These are phyloP conservation scores for Tillandsia fasciculata DNA, from an alignment of 176 grass and related monocot species.

Conservation along the genomic window DNA sequence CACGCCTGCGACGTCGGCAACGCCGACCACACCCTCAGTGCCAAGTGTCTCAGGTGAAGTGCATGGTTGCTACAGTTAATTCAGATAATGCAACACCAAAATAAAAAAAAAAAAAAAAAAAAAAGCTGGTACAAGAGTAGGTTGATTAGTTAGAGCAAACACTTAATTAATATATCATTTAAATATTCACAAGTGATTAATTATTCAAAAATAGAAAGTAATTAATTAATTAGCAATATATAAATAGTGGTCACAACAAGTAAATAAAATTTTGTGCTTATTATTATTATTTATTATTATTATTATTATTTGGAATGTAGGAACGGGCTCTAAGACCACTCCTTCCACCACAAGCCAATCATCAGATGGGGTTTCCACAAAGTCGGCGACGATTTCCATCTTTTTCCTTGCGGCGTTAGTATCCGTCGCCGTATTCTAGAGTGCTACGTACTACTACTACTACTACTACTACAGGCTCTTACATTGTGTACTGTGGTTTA, in stretches of 20 bases:
- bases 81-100: not conserved
- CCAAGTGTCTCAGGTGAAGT: constrained; percentile 15
- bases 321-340: constrained; percentile 32
- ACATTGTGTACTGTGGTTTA: too few species aligned
- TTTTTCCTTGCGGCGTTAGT: constrained; percentile 23
- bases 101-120: not conserved
- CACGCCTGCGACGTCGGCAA: constrained; percentile 10
- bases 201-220: too few species aligned
- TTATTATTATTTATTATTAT: too few species aligned
- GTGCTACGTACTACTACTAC: too few species aligned
- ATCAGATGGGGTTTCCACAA: constrained; percentile 5
- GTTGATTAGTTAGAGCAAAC: too few species aligned
- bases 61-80: not conserved
- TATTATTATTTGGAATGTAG: constrained; percentile 12
- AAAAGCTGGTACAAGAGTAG: not conserved
- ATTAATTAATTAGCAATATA: too few species aligned
- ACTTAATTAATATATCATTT: too few species aligned
- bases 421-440: constrained; percentile 14
- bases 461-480: too few species aligned
- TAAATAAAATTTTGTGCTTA: not conserved
- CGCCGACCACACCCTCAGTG: constrained; percentile 15
- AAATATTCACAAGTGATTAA: too few species aligned
- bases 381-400: not conserved
- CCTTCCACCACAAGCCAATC: constrained; percentile 6
- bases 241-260: not conserved